Percentiles rank a stretch among this genome's conserved stretches.
phyloP scores from a whole-genome alignment of 495 filamentous ascomycete species.

The Niebla homalea region DNA sequence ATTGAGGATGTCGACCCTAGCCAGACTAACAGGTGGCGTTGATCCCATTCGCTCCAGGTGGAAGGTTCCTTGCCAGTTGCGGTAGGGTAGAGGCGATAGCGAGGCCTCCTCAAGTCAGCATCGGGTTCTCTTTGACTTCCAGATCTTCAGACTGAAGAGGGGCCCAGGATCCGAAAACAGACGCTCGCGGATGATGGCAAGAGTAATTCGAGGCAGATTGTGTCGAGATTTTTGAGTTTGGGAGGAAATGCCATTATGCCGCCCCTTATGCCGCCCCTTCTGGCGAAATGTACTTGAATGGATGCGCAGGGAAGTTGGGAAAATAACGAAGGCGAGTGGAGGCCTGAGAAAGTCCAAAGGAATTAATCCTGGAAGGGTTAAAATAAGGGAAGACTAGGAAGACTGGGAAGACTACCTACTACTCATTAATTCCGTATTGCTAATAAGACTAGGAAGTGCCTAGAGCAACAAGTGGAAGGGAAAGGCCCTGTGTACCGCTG shows the following conservation, averaged over 20 bases:
- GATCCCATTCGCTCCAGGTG: slow-evolving; percentile 10
- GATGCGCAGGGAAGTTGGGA: too few species aligned
- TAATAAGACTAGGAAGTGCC: too few species aligned
- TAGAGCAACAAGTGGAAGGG: slow-evolving; percentile 1
- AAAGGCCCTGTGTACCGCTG: slow-evolving; percentile 5
- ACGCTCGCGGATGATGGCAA: background rate
- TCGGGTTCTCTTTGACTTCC: background rate
- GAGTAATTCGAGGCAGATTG: background rate
- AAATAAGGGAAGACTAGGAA: slow-evolving; percentile 3
- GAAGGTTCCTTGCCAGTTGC: slow-evolving; percentile 4
- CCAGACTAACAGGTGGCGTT: slow-evolving; percentile 6
- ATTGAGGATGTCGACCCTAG: background rate
- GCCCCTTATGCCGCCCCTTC: background rate
- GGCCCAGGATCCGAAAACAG: background rate
- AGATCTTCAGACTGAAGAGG: slow-evolving; percentile 8
- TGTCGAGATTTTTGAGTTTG: slow-evolving; percentile 1
- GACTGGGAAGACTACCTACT: too few species aligned
- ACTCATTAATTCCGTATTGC: too few species aligned
- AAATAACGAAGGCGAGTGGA: too few species aligned
- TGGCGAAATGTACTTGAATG: too few species aligned
- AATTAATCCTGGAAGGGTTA: background rate
- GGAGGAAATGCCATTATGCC: background rate
- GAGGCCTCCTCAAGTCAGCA: background rate
- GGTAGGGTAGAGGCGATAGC: slow-evolving; percentile 2
- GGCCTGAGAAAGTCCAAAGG: too few species aligned